These are phyloP conservation scores for Naematelia encephala DNA, from an alignment of 768 basidiomycete genomes.

Conservation along the genomic window DNA sequence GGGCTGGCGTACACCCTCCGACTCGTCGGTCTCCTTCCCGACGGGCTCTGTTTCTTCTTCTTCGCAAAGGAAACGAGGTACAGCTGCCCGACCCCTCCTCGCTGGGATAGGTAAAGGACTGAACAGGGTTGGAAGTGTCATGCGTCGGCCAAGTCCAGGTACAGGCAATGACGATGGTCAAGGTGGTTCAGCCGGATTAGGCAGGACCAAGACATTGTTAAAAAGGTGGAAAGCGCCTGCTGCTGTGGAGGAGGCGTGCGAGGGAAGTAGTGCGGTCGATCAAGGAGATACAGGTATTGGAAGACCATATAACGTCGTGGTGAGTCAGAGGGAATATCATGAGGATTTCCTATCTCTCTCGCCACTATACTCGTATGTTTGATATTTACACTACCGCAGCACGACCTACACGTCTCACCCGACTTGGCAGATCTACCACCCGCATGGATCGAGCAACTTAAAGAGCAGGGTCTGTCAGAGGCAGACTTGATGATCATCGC, in stretches of 20 bases:
- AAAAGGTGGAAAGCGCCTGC: conserved; percentile 10
- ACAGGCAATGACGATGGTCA: conserved; percentile 7
- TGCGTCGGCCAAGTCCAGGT: conserved; percentile 11
- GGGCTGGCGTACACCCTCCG: not conserved
- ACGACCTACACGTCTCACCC: conserved; percentile 38
- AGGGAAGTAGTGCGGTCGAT: conserved; percentile 6
- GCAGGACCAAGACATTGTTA: conserved; percentile 2
- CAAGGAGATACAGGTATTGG: conserved; percentile 34
- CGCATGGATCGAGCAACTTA: conserved; percentile 26
- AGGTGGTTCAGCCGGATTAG: conserved; percentile 2
- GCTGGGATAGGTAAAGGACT: conserved; percentile 28
- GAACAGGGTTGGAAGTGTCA: conserved; percentile 34
- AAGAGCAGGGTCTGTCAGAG: conserved; percentile 33
- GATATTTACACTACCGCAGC: conserved; percentile 16
- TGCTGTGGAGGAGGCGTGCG: conserved; percentile 8
- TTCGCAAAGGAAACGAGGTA: conserved; percentile 8
- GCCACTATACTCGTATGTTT: not conserved
- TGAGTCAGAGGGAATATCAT: conserved; percentile 13
- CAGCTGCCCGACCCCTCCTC: conserved; percentile 24
- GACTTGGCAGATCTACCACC: conserved; percentile 30
- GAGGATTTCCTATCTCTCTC: not conserved
- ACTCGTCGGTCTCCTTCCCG: not conserved
- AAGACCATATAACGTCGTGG: conserved; percentile 34
- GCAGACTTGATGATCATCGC: conserved; percentile 31
- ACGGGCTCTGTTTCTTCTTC: not conserved